A percentile compares a stretch with the other conserved stretches of the same genome.
These are phyloP conservation scores for Tardiomyces depauwii DNA, from an alignment of 1,139 yeast species.

Conservation along the genomic window DNA sequence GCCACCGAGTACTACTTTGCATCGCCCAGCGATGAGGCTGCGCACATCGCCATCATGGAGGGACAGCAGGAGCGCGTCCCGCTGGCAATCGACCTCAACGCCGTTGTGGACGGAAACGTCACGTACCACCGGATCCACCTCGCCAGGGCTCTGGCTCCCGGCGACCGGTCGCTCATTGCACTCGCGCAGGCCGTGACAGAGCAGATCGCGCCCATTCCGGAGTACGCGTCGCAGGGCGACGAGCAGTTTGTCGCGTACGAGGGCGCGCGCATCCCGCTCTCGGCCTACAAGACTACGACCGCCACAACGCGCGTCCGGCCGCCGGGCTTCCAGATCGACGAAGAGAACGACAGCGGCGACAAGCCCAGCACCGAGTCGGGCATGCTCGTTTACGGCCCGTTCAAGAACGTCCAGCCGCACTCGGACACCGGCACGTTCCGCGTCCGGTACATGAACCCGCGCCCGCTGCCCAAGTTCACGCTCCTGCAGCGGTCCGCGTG, in stretches of 20 bases:
- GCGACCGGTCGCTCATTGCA: conserved; percentile 36
- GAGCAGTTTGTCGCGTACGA: conserved; percentile 48
- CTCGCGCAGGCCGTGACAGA: conserved; percentile 45
- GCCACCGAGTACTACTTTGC: conserved; percentile 45
- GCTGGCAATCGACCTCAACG: background rate
- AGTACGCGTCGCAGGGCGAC: conserved; percentile 46
- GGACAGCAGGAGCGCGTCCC: conserved; percentile 17
- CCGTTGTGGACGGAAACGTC: conserved; percentile 11
- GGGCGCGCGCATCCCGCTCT: conserved; percentile 46
- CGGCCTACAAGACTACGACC: conserved; percentile 39
- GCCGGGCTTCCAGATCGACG: conserved; percentile 5
- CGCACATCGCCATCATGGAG: conserved; percentile 36
- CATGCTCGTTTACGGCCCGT: conserved; percentile 49
- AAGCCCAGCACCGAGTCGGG: conserved; percentile 31
- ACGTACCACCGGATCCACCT: conserved; percentile 40
- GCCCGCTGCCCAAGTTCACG: conserved; percentile 53
- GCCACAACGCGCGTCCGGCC: conserved; percentile 4
- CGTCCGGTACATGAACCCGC: conserved; percentile 52
- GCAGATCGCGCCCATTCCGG: conserved; percentile 51
- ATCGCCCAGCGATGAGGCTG: conserved; percentile 33
- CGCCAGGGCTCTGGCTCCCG: conserved; percentile 60
- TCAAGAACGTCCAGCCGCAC: conserved; percentile 35
- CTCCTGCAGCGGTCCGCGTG: conserved; percentile 65
- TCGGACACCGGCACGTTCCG: conserved; percentile 35
- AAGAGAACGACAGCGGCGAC: background rate